A percentile compares a stretch with the other conserved stretches of the same genome.
phyloP scores from a whole-genome alignment of 2,329 filamentous ascomycete species.

The Trichoderma atroviride region DNA sequence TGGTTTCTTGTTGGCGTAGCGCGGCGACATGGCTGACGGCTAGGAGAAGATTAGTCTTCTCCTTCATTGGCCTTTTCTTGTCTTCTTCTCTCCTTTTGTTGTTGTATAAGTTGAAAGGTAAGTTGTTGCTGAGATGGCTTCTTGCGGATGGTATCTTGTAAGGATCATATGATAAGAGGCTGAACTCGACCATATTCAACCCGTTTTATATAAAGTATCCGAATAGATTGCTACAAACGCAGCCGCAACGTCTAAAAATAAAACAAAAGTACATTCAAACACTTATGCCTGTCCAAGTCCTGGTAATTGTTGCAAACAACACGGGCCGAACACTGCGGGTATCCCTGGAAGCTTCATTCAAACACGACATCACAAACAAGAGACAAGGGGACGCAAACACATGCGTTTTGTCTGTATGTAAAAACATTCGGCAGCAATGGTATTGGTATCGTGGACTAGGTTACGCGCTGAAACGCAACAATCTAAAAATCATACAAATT shows the following conservation, averaged over 20 bases:
- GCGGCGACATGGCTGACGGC: background rate
- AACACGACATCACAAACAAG: background rate
- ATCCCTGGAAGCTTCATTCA: background rate
- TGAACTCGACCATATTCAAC: background rate
- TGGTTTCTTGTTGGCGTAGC: background rate
- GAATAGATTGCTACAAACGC: background rate
- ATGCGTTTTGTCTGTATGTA: background rate
- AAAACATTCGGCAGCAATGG: slow-evolving; percentile 24
- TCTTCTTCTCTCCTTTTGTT: background rate
- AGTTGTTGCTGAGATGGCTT: background rate
- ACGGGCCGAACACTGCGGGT: background rate
- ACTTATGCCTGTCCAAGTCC: background rate
- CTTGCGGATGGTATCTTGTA: background rate
- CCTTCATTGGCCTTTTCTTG: background rate
- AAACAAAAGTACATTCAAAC: background rate
- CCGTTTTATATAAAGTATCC: background rate
- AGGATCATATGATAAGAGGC: background rate
- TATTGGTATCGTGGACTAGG: slow-evolving; percentile 29
- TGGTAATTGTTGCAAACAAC: background rate
- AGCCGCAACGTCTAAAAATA: background rate
- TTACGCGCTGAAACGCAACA: slow-evolving; percentile 28
- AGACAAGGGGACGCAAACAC: background rate
- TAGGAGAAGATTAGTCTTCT: background rate
- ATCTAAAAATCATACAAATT: slow-evolving; percentile 28
- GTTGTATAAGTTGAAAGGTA: background rate